Evolutionary conservation across 2,329 filamentous ascomycete genomes (phyloP).

Genomic region (Madurella fahalii): DNA sequence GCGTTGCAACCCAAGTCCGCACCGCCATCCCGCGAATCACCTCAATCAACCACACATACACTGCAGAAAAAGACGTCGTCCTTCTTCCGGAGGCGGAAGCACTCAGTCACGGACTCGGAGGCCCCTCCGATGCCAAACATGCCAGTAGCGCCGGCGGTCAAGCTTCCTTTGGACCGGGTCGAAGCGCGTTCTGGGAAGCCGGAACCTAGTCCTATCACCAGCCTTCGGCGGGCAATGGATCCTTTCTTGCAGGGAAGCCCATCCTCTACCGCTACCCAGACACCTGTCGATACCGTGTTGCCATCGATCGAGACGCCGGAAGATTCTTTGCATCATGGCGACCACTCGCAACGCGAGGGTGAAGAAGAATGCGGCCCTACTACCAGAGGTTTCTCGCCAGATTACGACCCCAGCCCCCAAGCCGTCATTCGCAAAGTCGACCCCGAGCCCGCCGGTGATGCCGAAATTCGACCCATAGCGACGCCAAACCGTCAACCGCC

Average conservation of each 20-base stretch:
- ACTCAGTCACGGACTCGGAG: constrained; percentile 69
- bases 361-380: constrained; percentile 27
- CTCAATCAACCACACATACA: constrained; percentile 41
- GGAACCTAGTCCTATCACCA: constrained; percentile 66
- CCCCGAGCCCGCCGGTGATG: constrained; percentile 21
- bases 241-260: constrained; percentile 60
- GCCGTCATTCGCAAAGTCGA: constrained; percentile 66
- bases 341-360: neutral
- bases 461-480: constrained; percentile 21
- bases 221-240: constrained; percentile 80
- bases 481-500: constrained; percentile 36
- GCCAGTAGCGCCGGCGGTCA: constrained; percentile 31
- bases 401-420: constrained; percentile 68
- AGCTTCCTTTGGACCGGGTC: constrained; percentile 31
- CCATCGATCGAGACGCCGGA: constrained; percentile 15
- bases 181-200: constrained; percentile 31
- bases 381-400: constrained; percentile 65
- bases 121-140: constrained; percentile 34
- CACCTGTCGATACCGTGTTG: constrained; percentile 16
- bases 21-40: constrained; percentile 51
- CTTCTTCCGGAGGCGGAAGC: constrained; percentile 92
- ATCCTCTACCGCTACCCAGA: constrained; percentile 25
- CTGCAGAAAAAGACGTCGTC: constrained; percentile 90
- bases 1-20: constrained; percentile 47
- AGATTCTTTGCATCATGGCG: neutral